These are phyloP conservation scores for Alnus rubra DNA, from an alignment of 306 rosid genomes.

Conservation along the genomic window DNA sequence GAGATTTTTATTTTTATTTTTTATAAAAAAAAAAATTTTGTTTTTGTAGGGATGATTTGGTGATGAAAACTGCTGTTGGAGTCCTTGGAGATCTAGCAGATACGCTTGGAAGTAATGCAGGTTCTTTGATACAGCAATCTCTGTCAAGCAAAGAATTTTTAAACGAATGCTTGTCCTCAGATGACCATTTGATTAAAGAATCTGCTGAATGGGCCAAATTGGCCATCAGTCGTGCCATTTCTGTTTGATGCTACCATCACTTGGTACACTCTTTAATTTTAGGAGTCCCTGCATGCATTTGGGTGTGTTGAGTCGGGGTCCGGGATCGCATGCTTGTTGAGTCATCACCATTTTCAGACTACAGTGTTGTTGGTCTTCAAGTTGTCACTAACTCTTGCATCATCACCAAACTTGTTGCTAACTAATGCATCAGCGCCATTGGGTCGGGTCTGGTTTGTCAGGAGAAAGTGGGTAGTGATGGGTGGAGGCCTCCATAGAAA, in stretches of 20 bases:
- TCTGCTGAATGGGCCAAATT: conserved; percentile 96
- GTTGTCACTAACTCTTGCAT: conserved; percentile 91
- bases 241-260: conserved; percentile 59
- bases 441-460: conserved; percentile 44
- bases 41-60: conserved; percentile 76
- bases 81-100: conserved; percentile 95
- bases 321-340: conserved; percentile 67
- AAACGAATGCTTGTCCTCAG: conserved; percentile 85
- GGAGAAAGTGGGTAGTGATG: conserved; percentile 53
- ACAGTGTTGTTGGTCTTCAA: conserved; percentile 59
- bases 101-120: conserved; percentile 88
- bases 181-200: conserved; percentile 80
- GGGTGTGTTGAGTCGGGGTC: conserved; percentile 58
- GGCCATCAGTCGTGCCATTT: conserved; percentile 86
- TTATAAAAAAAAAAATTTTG: background rate
- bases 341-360: conserved; percentile 64
- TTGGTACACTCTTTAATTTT: conserved; percentile 41
- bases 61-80: conserved; percentile 92
- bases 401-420: conserved; percentile 84
- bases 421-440: conserved; percentile 68
- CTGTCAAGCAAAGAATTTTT: conserved; percentile 83
- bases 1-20: conserved; percentile 12
- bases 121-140: conserved; percentile 88
- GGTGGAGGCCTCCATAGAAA: conserved; percentile 24
- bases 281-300: conserved; percentile 81